Conservation (phyloP, 1,284 basidiomycete genomes). For the Trichosporon asahii region DNA sequence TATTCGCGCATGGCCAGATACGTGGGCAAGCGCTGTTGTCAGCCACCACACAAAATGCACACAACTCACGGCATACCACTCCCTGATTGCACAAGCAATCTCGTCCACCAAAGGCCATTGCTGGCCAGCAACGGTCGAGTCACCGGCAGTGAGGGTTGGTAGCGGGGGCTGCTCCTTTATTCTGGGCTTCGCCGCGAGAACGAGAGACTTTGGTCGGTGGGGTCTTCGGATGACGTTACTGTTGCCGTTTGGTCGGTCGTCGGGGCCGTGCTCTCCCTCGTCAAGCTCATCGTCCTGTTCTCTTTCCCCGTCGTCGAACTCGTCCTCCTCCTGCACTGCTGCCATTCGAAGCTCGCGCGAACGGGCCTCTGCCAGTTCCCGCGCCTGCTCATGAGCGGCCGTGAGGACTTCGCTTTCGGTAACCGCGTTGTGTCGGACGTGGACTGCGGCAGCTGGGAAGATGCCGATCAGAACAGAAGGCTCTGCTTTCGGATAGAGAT, state of each 20-base stretch:
- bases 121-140: constrained; percentile 78
- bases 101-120: constrained; percentile 91
- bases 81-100: constrained; percentile 89
- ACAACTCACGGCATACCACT: constrained; percentile 75
- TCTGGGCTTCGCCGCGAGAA: constrained; percentile 21
- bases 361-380: constrained; percentile 31
- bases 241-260: constrained; percentile 7
- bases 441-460: constrained; percentile 87
- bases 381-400: constrained; percentile 53
- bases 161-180: constrained; percentile 80
- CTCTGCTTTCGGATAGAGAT: constrained; percentile 47
- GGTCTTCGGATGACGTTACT: constrained; percentile 15
- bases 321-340: constrained; percentile 70
- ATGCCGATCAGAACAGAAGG: constrained; percentile 90
- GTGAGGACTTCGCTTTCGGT: constrained; percentile 83
- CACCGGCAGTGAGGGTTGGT: constrained; percentile 85
- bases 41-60: constrained; percentile 11
- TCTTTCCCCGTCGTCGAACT: constrained; percentile 53
- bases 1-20: constrained; percentile 88
- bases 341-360: constrained; percentile 55
- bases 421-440: constrained; percentile 79
- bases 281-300: not conserved
- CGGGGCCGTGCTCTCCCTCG: not conserved
- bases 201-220: constrained; percentile 39
- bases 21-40: constrained; percentile 64